Evolutionary conservation across 108 stramenopile species (phyloP).

Genomic region (Nannochloropsis gaditana): DNA sequence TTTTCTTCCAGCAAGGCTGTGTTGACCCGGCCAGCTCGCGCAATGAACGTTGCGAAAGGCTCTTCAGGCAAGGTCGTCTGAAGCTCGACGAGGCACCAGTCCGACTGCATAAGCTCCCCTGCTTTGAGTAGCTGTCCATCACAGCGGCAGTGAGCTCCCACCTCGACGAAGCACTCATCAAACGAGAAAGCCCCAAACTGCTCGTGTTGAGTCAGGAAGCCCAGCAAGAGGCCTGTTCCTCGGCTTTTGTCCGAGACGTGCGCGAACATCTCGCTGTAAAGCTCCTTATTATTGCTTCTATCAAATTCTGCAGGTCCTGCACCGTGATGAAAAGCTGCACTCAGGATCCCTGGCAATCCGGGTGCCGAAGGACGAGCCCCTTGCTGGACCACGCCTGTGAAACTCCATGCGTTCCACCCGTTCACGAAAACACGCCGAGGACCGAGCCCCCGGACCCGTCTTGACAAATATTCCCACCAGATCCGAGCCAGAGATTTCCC

Average conservation of each 20-base stretch:
- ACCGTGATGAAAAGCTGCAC: not conserved
- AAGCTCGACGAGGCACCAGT: constrained; percentile 46
- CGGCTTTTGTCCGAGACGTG: constrained; percentile 62
- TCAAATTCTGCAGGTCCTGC: constrained; percentile 24
- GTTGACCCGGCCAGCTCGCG: constrained; percentile 67
- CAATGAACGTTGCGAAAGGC: constrained; percentile 74
- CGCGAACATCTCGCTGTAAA: constrained; percentile 47
- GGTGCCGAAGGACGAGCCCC: not conserved
- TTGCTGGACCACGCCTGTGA: not conserved
- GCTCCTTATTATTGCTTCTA: not conserved
- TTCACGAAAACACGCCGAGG: not conserved
- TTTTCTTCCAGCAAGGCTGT: constrained; percentile 62
- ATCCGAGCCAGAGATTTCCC: not conserved
- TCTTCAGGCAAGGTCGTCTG: constrained; percentile 71
- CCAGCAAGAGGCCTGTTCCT: constrained; percentile 71
- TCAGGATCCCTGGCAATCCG: not conserved
- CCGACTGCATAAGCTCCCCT: not conserved
- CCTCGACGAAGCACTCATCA: constrained; percentile 55
- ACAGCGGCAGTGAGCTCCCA: constrained; percentile 64
- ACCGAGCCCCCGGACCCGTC: not conserved
- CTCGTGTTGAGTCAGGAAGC: constrained; percentile 71
- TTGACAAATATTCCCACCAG: not conserved
- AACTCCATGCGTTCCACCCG: not conserved
- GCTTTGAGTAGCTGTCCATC: constrained; percentile 45
- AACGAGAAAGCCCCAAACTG: constrained; percentile 70